These are phyloP conservation scores for Ceratopteris richardii DNA, from an alignment of 75 land plant genomes.

Conservation along the genomic window DNA sequence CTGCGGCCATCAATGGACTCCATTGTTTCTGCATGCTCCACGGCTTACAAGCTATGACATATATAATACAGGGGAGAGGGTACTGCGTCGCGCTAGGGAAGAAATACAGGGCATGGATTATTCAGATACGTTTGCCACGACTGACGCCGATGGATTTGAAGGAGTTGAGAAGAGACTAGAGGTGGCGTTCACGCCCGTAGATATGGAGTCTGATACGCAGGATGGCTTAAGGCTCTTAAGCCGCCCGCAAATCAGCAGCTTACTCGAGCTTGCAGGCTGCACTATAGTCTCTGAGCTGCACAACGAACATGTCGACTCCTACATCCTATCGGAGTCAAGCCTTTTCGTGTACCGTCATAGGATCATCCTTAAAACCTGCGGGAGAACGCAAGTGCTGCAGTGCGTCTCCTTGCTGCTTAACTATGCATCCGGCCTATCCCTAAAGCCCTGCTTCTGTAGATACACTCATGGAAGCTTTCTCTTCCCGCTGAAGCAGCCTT, in stretches of 20 bases:
- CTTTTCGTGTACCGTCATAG: conserved; percentile 47
- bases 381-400: conserved; percentile 58
- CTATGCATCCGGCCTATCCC: conserved; percentile 22
- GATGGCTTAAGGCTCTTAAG: conserved; percentile 38
- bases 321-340: conserved; percentile 69
- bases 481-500: conserved; percentile 61
- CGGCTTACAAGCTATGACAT: too few species aligned
- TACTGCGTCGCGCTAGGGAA: too few species aligned
- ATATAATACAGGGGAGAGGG: too few species aligned
- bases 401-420: conserved; percentile 38
- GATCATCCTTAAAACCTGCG: conserved; percentile 73
- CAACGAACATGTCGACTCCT: conserved; percentile 51
- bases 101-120: too few species aligned
- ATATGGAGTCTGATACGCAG: conserved; percentile 10
- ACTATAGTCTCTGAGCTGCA: conserved; percentile 58
- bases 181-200: conserved; percentile 28
- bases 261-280: conserved; percentile 61
- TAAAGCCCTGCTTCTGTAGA: conserved; percentile 25
- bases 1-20: too few species aligned
- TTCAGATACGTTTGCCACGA: too few species aligned
- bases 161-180: conserved; percentile 69
- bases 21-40: too few species aligned
- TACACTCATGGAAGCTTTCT: conserved; percentile 69
- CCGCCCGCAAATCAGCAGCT: conserved; percentile 19
- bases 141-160: conserved; percentile 55